These are phyloP conservation scores for Globisporangium cystogenes DNA, from an alignment of 352 stramenopile species.

Conservation along the genomic window DNA sequence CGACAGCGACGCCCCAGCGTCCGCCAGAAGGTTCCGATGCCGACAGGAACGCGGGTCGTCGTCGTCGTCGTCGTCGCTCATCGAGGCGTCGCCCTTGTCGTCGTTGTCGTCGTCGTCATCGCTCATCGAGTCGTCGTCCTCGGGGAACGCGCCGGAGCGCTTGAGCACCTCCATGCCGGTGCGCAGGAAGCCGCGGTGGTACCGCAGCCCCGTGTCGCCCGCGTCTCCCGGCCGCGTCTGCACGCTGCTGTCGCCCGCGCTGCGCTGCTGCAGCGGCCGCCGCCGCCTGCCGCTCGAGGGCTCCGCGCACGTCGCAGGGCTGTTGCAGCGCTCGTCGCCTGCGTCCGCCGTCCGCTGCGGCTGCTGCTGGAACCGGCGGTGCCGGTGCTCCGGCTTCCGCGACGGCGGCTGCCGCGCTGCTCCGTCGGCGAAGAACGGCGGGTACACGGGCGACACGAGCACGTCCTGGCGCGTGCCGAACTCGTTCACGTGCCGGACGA, in stretches of 20 bases:
- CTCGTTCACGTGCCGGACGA: slow-evolving; percentile 65
- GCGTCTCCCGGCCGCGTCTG: not conserved
- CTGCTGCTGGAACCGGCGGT: slow-evolving; percentile 5
- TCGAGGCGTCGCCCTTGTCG: not conserved
- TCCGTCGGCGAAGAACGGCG: slow-evolving; percentile 36
- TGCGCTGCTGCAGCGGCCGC: not conserved
- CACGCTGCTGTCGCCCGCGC: not conserved
- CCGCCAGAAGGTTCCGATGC: not conserved
- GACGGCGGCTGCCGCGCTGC: not conserved
- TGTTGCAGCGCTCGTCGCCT: slow-evolving; percentile 25
- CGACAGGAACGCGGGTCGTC: no score
- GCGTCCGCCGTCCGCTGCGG: slow-evolving; percentile 6
- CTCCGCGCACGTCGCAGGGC: not conserved
- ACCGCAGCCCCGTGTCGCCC: slow-evolving; percentile 18
- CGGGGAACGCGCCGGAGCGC: not conserved
- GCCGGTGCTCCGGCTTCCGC: slow-evolving; percentile 4
- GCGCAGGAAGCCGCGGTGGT: slow-evolving; percentile 49
- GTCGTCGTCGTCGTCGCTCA: not conserved
- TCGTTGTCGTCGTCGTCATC: slow-evolving; percentile 2
- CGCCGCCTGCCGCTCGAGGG: not conserved
- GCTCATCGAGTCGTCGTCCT: slow-evolving; percentile 13
- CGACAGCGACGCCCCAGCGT: slow-evolving; percentile 1
- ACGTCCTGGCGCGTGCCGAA: slow-evolving; percentile 55
- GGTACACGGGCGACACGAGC: slow-evolving; percentile 45
- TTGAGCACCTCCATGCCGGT: slow-evolving; percentile 60